Evolutionary conservation across 345 rosid genomes (phyloP).

Genomic region (Syzygium oleosum): DNA sequence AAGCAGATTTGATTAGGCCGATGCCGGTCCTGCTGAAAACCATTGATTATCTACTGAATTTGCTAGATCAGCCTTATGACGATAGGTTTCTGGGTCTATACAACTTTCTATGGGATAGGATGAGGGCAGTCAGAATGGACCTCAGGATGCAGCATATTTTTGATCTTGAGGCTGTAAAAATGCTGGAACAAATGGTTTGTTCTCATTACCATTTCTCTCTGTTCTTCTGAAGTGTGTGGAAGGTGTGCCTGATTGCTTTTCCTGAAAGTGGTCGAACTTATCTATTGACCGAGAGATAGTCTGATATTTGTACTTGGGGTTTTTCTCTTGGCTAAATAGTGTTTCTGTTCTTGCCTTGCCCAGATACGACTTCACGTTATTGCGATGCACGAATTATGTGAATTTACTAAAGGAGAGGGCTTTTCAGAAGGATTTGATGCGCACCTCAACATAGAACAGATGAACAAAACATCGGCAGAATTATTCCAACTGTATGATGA

Average conservation of each 20-base stretch:
- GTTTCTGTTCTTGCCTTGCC: conserved; percentile 12
- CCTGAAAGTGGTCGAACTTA: background rate
- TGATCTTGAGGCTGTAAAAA: conserved; percentile 61
- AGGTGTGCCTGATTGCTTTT: background rate
- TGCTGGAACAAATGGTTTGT: conserved; percentile 96
- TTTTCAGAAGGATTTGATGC: conserved; percentile 98
- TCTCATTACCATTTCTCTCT: background rate
- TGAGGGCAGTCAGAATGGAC: conserved; percentile 97
- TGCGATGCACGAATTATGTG: conserved; percentile 96
- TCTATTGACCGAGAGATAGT: background rate
- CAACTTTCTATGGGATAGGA: conserved; percentile 97
- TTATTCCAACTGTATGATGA: conserved; percentile 98
- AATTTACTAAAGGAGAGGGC: conserved; percentile 92
- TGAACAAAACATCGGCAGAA: conserved; percentile 97
- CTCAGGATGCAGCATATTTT: conserved; percentile 97
- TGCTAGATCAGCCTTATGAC: conserved; percentile 84
- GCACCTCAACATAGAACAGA: conserved; percentile 96
- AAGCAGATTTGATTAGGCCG: conserved; percentile 81
- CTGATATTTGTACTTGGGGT: background rate
- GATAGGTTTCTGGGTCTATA: conserved; percentile 76
- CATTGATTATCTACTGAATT: conserved; percentile 62
- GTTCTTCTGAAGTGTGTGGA: background rate
- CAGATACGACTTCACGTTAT: conserved; percentile 96
- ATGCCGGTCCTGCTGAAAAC: conserved; percentile 84
- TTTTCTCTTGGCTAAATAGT: conserved; percentile 1